Percentiles rank a stretch among this genome's conserved stretches.
These are phyloP conservation scores for Dichomitus squalens DNA, from an alignment of 1,284 basidiomycete genomes.

Conservation along the genomic window DNA sequence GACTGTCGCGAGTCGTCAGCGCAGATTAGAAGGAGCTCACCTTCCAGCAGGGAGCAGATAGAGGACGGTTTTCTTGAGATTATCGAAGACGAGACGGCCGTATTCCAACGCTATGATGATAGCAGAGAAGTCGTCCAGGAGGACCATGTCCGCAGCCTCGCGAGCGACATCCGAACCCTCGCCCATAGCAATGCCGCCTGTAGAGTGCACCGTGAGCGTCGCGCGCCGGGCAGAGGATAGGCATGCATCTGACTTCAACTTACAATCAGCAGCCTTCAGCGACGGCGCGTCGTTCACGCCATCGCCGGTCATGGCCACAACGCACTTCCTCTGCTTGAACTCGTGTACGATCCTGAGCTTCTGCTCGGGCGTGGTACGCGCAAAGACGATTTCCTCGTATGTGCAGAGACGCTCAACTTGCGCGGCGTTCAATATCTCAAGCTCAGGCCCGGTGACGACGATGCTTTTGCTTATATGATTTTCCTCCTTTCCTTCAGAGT, in stretches of 20 bases:
- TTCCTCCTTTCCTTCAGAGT: conserved; percentile 17
- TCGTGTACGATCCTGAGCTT: conserved; percentile 71
- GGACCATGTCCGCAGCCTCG: conserved; percentile 49
- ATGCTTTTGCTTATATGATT: conserved; percentile 35
- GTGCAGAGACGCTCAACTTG: conserved; percentile 50
- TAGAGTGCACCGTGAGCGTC: background rate
- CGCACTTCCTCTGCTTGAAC: conserved; percentile 50
- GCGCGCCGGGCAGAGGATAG: background rate
- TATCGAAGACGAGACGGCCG: conserved; percentile 65
- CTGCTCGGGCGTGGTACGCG: conserved; percentile 71
- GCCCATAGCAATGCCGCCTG: conserved; percentile 54
- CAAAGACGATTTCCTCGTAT: conserved; percentile 72
- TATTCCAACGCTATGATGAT: conserved; percentile 52
- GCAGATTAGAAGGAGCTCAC: conserved; percentile 17
- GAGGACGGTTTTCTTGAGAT: conserved; percentile 55
- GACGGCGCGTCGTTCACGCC: conserved; percentile 72
- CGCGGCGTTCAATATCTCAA: conserved; percentile 44
- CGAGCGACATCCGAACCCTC: conserved; percentile 49
- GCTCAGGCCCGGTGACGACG: conserved; percentile 52
- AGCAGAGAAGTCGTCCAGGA: conserved; percentile 49
- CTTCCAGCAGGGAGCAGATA: conserved; percentile 51
- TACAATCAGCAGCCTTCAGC: conserved; percentile 50
- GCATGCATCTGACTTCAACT: background rate
- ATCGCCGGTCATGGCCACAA: conserved; percentile 61
- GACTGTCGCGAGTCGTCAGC: background rate